Conservation (phyloP, 2,329 filamentous ascomycete species). For the Dactylellina drechsleri region DNA sequence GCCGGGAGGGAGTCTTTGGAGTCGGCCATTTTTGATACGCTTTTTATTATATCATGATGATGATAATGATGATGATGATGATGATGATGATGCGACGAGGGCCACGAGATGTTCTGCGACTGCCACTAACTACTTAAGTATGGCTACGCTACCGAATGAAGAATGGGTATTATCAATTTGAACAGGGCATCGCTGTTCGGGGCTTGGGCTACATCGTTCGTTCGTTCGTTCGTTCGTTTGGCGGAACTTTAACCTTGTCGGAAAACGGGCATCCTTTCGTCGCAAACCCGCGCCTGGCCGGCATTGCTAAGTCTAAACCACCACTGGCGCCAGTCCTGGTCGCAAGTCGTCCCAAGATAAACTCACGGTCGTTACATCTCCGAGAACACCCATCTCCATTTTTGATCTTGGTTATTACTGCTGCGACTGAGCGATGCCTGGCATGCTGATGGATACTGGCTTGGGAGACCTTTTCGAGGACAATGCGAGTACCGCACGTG, state of each 20-base stretch:
- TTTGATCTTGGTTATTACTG: too few relatives aligned
- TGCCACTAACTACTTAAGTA: not conserved
- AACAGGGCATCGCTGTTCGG: slow-evolving; percentile 4
- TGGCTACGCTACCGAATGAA: too few relatives aligned
- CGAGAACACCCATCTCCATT: too few relatives aligned
- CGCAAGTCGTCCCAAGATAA: not conserved
- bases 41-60: not conserved
- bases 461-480: slow-evolving; percentile 52
- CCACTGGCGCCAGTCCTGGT: too few relatives aligned
- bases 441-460: slow-evolving; percentile 50
- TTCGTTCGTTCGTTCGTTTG: too few relatives aligned
- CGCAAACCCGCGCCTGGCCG: slow-evolving; percentile 10
- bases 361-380: too few relatives aligned
- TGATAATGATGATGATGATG: too few relatives aligned
- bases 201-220: not conserved
- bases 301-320: not conserved
- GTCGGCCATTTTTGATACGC: slow-evolving; percentile 29
- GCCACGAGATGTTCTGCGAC: not conserved
- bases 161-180: too few relatives aligned
- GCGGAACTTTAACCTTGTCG: not conserved
- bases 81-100: too few relatives aligned
- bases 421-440: slow-evolving; percentile 17
- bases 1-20: slow-evolving; percentile 22
- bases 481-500: slow-evolving; percentile 50
- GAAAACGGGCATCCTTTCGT: slow-evolving; percentile 5